phyloP scores from a whole-genome alignment of 2,329 filamentous ascomycete species.

The Neopestalotiopsis rosae region DNA sequence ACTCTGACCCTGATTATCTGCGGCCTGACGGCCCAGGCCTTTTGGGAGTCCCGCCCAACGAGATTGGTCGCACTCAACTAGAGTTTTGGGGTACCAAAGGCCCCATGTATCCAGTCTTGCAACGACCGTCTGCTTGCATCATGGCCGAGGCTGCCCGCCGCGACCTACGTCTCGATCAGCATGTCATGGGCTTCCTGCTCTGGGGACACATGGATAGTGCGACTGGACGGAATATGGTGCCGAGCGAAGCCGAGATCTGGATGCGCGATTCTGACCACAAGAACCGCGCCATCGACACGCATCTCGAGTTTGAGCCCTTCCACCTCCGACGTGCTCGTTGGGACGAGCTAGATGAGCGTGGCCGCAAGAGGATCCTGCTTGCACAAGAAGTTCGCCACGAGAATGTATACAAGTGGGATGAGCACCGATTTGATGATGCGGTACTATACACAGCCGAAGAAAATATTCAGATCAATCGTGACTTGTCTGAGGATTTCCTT shows the following conservation, averaged over 20 bases:
- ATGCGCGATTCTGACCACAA: slow-evolving; percentile 52
- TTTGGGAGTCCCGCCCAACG: slow-evolving; percentile 55
- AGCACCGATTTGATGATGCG: not conserved
- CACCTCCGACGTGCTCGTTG: slow-evolving; percentile 20
- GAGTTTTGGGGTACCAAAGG: slow-evolving; percentile 61
- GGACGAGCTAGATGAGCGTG: slow-evolving; percentile 4
- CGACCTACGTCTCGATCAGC: slow-evolving; percentile 55
- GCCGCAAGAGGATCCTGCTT: slow-evolving; percentile 6
- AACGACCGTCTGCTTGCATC: slow-evolving; percentile 64
- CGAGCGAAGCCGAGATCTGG: slow-evolving; percentile 55
- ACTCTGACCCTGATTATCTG: slow-evolving; percentile 13
- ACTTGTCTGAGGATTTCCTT: not conserved
- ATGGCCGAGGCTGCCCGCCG: slow-evolving; percentile 60
- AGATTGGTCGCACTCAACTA: slow-evolving; percentile 57
- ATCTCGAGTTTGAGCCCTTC: slow-evolving; percentile 19
- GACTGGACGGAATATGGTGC: slow-evolving; percentile 56
- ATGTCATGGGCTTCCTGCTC: slow-evolving; percentile 61
- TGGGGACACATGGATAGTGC: slow-evolving; percentile 66
- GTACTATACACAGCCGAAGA: not conserved
- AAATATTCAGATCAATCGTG: not conserved
- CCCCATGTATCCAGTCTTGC: slow-evolving; percentile 46
- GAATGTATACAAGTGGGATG: slow-evolving; percentile 8
- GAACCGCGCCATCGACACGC: slow-evolving; percentile 38
- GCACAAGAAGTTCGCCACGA: slow-evolving; percentile 15
- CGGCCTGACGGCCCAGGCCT: slow-evolving; percentile 32